Evolutionary conservation across 2,329 filamentous ascomycete species (phyloP).

Genomic region (Dryadomyces quercivorus): DNA sequence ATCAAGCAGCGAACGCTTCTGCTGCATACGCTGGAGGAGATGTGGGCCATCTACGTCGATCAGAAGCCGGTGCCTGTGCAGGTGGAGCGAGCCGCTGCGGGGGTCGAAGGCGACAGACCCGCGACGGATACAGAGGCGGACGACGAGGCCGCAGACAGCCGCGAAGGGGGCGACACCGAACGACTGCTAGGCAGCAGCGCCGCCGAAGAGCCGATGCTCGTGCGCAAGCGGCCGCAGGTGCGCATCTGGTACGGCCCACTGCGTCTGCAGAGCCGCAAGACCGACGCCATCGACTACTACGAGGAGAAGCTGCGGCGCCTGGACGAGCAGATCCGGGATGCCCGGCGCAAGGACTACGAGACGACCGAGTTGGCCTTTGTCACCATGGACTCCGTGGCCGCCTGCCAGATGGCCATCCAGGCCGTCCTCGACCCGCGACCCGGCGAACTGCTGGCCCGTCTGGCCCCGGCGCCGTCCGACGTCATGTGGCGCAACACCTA

Average conservation of each 20-base stretch:
- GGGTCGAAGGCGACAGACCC: neutral
- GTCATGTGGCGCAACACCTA: conserved; percentile 97
- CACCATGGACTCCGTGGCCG: conserved; percentile 91
- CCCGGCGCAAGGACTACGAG: conserved; percentile 63
- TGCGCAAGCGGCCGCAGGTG: conserved; percentile 51
- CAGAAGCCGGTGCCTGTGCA: conserved; percentile 25
- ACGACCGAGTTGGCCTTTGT: conserved; percentile 84
- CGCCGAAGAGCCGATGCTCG: conserved; percentile 18
- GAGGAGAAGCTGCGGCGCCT: conserved; percentile 70
- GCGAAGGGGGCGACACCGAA: conserved; percentile 35
- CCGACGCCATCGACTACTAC: conserved; percentile 92
- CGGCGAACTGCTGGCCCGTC: conserved; percentile 70
- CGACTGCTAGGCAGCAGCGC: conserved; percentile 41
- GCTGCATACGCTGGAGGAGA: conserved; percentile 65
- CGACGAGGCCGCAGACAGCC: neutral
- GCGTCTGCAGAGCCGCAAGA: conserved; percentile 54
- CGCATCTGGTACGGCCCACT: conserved; percentile 71
- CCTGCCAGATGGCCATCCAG: conserved; percentile 91
- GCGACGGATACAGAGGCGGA: too few species aligned
- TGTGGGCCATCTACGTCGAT: conserved; percentile 69
- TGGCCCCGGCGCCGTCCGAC: conserved; percentile 78
- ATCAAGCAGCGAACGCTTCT: conserved; percentile 54
- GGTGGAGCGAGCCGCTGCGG: conserved; percentile 9
- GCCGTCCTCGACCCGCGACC: conserved; percentile 86
- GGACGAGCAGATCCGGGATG: conserved; percentile 59